phyloP scores from a whole-genome alignment of 139 green algal species.

The Edaphochlamys debaryana region DNA sequence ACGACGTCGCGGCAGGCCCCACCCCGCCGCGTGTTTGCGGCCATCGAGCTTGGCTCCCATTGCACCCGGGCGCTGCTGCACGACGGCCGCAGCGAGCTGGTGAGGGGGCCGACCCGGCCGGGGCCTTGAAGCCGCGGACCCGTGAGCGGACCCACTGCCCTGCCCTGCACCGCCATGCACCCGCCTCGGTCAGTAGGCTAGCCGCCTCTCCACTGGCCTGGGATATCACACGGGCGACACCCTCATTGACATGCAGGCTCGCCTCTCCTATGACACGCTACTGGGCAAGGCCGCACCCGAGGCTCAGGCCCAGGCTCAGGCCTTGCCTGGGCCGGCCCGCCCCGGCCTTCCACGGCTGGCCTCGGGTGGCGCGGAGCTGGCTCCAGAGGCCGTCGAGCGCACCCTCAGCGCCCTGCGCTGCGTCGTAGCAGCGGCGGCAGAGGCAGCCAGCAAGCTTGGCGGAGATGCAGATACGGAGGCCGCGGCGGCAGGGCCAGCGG shows the following conservation, averaged over 20 bases:
- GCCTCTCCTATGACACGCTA: conserved; percentile 26
- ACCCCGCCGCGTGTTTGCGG: neutral
- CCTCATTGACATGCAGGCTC: conserved; percentile 3
- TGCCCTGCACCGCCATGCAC: too few relatives aligned
- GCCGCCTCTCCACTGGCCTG: too few relatives aligned
- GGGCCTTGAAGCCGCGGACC: too few relatives aligned
- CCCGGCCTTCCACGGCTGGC: too few relatives aligned
- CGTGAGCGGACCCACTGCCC: too few relatives aligned
- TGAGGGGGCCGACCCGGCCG: neutral
- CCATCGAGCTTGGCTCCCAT: conserved; percentile 26
- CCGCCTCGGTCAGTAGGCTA: too few relatives aligned
- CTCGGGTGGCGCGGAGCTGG: too few relatives aligned
- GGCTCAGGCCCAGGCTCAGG: too few relatives aligned
- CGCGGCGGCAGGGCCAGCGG: neutral
- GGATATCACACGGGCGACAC: too few relatives aligned
- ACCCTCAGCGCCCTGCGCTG: neutral
- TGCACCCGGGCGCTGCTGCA: conserved; percentile 33
- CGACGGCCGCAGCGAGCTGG: conserved; percentile 17
- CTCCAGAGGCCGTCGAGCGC: neutral
- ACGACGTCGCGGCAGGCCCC: too few relatives aligned
- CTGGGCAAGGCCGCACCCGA: too few relatives aligned
- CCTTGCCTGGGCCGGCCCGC: too few relatives aligned
- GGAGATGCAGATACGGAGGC: neutral
- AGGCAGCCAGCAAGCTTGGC: neutral
- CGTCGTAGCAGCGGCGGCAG: neutral